Evolutionary conservation across 768 basidiomycete genomes (phyloP), one percentile per base, ranked within the genome.

Genomic region (Phlegmacium glaucopus): DNA sequence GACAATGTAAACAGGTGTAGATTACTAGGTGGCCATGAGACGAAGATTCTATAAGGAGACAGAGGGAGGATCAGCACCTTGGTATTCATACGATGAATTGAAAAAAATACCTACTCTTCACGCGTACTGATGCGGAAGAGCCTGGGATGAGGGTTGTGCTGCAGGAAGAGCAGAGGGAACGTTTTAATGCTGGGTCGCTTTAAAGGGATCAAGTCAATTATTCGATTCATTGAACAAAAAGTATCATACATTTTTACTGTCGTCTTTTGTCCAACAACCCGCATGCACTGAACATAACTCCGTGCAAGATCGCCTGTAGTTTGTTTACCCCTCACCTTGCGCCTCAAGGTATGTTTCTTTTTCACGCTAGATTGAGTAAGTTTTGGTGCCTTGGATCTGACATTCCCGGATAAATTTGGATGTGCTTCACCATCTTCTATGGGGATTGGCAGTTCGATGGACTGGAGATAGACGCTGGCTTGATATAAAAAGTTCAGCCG

Each of bases 401-500:
- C n/a, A n/a, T n/a, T n/a, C n/a, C n/a, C n/a, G n/a, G n/a, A n/a
- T n/a, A n/a, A n/a, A n/a, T n/a, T n/a, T n/a, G n/a, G n/a, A n/a
- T n/a, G n/a, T n/a, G n/a, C n/a, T n/a, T n/a, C n/a, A n/a, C n/a
- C n/a, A n/a, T n/a, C n/a, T n/a, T n/a, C n/a, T n/a, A n/a, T n/a
- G n/a, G n/a, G n/a, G n/a, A n/a, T n/a, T n/a, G n/a, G n/a, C n/a
- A n/a, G 51, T 22, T 52, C 54, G 40, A 76, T 62, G 9, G 68
- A 69, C 45, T 68, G 73, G 15, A 90, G 69, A 50, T 83, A 84
- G 10, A 78, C 72, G 57, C 85, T 83, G 29, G 89, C 86, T 66
- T 92, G 91, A 59, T 88, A 91, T 29, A 93, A 76, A 62, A 88
- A 93, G 66, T 87, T 92, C 51, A 93, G 76, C 25, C 90, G 77